phyloP scores from a whole-genome alignment of 176 grass and related monocot species.

The Eremochloa ophiuroides region DNA sequence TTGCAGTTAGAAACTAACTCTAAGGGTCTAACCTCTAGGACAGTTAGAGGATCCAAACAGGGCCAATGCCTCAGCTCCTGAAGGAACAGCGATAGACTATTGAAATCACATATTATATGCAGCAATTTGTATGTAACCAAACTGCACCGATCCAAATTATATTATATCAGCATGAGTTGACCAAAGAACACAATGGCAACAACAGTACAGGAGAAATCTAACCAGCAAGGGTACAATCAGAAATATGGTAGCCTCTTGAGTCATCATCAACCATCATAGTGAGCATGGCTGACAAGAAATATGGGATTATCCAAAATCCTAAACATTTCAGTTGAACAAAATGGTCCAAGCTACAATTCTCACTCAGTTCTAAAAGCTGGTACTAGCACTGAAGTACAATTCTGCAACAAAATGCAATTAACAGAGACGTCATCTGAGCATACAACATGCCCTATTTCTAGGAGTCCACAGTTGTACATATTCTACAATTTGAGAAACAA shows the following conservation, averaged over 20 bases:
- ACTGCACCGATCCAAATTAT: background rate
- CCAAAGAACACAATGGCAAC: background rate
- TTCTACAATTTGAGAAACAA: background rate
- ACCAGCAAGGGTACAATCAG: background rate
- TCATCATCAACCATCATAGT: background rate
- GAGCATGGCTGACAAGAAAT: background rate
- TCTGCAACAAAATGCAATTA: constrained; percentile 5
- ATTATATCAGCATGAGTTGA: background rate
- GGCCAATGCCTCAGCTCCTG: background rate
- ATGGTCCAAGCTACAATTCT: constrained; percentile 10
- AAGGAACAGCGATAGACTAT: background rate
- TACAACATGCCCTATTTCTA: constrained; percentile 22
- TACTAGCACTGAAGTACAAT: constrained; percentile 7
- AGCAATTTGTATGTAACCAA: background rate
- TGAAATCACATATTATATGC: background rate
- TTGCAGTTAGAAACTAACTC: too few species aligned
- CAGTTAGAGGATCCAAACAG: too few species aligned
- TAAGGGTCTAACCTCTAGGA: too few species aligned
- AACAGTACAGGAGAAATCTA: background rate
- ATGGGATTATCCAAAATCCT: background rate
- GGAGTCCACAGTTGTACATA: constrained; percentile 2
- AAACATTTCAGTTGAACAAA: constrained; percentile 1
- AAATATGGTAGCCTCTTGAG: background rate
- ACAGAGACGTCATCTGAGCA: background rate
- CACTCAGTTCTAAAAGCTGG: background rate